Percentiles rank a stretch among this genome's conserved stretches.
phyloP scores from a whole-genome alignment of 148 eudicot genomes.

The Chenopodium suecicum region DNA sequence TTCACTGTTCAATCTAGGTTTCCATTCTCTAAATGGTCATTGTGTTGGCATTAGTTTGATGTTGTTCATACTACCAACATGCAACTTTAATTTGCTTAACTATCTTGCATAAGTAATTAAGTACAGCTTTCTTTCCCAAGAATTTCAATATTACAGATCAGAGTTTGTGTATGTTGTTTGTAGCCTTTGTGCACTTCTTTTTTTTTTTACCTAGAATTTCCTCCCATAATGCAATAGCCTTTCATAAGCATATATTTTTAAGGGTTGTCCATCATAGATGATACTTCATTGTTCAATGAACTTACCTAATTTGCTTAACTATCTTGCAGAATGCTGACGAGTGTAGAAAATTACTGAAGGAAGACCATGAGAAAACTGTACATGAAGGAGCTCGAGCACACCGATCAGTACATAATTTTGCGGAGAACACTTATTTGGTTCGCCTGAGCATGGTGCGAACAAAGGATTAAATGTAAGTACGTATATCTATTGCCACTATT shows the following conservation, averaged over 20 bases:
- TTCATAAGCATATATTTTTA: not conserved
- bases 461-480: slow-evolving; percentile 38
- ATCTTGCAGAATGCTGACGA: slow-evolving; percentile 66
- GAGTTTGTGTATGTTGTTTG: not conserved
- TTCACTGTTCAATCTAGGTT: not conserved
- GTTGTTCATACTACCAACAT: not conserved
- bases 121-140: no score
- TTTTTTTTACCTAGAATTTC: not conserved
- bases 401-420: slow-evolving; percentile 89
- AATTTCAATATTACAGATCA: not conserved
- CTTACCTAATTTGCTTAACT: slow-evolving; percentile 14
- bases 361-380: slow-evolving; percentile 53
- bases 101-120: no score
- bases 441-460: slow-evolving; percentile 63
- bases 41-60: not conserved
- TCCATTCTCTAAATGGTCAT: not conserved
- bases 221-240: not conserved
- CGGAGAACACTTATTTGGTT: slow-evolving; percentile 82
- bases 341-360: slow-evolving; percentile 62
- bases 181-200: not conserved
- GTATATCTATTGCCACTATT: not conserved
- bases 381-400: slow-evolving; percentile 55
- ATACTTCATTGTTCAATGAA: not conserved
- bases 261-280: not conserved
- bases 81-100: no score